Evolutionary conservation across 495 filamentous ascomycete species (phyloP).

Genomic region (Bacidia gigantensis): DNA sequence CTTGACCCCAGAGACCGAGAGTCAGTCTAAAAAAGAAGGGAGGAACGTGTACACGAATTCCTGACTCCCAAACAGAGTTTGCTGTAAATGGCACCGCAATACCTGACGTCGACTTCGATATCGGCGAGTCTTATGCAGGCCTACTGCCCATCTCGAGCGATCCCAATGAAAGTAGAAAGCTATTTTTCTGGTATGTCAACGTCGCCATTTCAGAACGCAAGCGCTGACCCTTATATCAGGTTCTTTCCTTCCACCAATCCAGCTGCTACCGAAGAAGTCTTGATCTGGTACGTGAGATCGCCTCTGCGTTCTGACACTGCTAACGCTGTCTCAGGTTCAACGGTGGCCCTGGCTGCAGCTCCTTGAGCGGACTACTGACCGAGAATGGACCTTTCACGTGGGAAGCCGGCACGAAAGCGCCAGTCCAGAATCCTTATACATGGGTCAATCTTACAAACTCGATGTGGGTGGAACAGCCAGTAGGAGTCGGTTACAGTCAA

Average conservation of each 20-base stretch:
- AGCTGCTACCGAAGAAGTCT: slow-evolving; percentile 41
- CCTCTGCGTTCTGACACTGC: neutral
- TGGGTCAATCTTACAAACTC: slow-evolving; percentile 69
- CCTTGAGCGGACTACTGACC: slow-evolving; percentile 54
- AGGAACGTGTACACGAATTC: neutral
- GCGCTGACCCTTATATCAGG: neutral
- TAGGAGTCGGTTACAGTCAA: slow-evolving; percentile 59
- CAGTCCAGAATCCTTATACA: slow-evolving; percentile 49
- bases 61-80: slow-evolving; percentile 30
- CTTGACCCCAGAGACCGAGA: slow-evolving; percentile 2
- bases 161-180: slow-evolving; percentile 35
- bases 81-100: slow-evolving; percentile 52
- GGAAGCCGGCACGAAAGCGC: slow-evolving; percentile 51
- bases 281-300: slow-evolving; percentile 28
- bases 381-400: slow-evolving; percentile 69
- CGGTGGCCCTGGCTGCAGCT: slow-evolving; percentile 57
- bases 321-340: slow-evolving; percentile 35
- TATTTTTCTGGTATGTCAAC: slow-evolving; percentile 61
- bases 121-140: slow-evolving; percentile 65
- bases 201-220: neutral
- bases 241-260: slow-evolving; percentile 47
- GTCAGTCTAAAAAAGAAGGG: neutral
- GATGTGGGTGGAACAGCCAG: slow-evolving; percentile 53
- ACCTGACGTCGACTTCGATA: slow-evolving; percentile 60
- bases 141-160: slow-evolving; percentile 51